Evolutionary conservation across 495 filamentous ascomycete genomes (phyloP), one percentile per base, ranked within the genome.

Genomic region (Tetracladium marchalianum): DNA sequence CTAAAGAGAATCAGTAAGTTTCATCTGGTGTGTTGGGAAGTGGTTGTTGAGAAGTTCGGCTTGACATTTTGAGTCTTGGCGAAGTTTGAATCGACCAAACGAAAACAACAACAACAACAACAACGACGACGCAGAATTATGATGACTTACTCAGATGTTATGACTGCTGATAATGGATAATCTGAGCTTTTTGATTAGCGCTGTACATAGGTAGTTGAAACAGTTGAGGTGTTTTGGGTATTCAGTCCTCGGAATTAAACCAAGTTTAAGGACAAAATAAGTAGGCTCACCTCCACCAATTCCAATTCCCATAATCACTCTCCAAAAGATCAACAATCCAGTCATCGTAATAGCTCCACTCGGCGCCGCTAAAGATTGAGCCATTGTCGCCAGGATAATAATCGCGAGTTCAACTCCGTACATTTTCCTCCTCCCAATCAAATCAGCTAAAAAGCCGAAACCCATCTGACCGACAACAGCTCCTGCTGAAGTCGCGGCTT

Each of bases 251-350:
- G 17, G 0, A n/a, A 18, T 46, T 32, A 4, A 32, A 42, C 11
- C 22, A 27, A 27, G 7, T 3, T 27, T 27, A 27, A 7, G 22
- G 22, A 27, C 7, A 27, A 36, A 53, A 16, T 27, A 7, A 7
- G 7, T 7, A 3, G 22, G 7, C 22, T 27, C 22, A 27, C 22
- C 22, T 46, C 85, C 85, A 47, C 87, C 87, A 39, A 92, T 90
- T 19, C 87, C 45, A 33, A 45, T 57, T 11, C 65, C 78, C 83
- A 87, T 87, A 31, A 88, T 60, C 3, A 87, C 74, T 54, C 85
- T 75, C 84, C 84, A 90, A 68, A 87, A 90, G 38, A 86, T 72
- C 52, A 87, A 64, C 32, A 85, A 47, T n/a, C 83, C 83, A n/a
- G 77, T 75, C 47, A 87, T 76, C 12, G 75, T 79, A 34, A 86